phyloP scores from a whole-genome alignment of 208 protist genomes.

The Leishmania aethiopica region DNA sequence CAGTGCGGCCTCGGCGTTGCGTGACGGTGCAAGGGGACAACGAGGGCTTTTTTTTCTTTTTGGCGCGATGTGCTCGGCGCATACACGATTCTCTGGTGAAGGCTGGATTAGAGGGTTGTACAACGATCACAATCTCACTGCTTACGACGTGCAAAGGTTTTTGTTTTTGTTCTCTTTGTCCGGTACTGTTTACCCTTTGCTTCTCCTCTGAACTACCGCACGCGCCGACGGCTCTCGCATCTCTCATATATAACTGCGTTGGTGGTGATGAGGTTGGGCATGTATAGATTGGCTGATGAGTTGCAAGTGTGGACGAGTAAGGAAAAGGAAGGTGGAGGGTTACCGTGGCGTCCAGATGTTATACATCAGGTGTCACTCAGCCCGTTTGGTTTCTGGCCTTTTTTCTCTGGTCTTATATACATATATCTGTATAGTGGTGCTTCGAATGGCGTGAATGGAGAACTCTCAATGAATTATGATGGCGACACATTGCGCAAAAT shows the following conservation, averaged over 20 bases:
- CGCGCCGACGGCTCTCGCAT: neutral
- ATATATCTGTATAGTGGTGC: neutral
- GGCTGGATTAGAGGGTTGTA: neutral
- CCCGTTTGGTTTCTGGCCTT: neutral
- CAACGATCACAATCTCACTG: constrained; percentile 3
- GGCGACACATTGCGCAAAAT: neutral
- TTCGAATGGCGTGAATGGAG: neutral
- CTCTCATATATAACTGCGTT: too few relatives aligned
- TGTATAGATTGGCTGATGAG: neutral
- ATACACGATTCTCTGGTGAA: neutral
- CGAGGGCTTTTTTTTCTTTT: neutral
- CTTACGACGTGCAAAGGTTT: neutral
- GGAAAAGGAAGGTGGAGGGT: neutral
- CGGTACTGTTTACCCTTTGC: neutral
- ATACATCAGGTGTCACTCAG: neutral
- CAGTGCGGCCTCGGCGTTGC: constrained; percentile 73
- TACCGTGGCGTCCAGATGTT: neutral
- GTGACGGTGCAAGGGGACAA: constrained; percentile 19
- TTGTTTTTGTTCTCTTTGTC: neutral
- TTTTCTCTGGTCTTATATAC: neutral
- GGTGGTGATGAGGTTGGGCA: neutral
- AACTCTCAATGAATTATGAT: neutral
- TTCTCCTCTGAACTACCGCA: neutral
- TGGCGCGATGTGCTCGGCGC: neutral
- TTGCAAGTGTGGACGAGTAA: neutral